phyloP scores from a whole-genome alignment of 1,139 yeast species.

The Eremothecium sinecaudum region DNA sequence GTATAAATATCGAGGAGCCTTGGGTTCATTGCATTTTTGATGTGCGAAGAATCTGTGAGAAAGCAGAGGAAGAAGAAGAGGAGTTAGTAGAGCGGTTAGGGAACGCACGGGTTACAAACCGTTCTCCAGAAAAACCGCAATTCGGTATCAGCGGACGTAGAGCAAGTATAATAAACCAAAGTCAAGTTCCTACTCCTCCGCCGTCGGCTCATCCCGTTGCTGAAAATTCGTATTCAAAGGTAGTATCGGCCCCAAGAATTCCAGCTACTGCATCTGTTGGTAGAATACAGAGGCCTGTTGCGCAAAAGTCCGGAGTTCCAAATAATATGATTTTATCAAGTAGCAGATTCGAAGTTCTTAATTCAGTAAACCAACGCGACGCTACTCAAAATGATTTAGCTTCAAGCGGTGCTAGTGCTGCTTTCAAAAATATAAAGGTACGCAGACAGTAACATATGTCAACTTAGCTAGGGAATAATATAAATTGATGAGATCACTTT shows the following conservation, averaged over 20 bases:
- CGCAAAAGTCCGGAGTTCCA: conserved; percentile 8
- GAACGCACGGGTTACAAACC: not conserved
- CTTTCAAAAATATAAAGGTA: conserved; percentile 24
- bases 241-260: not conserved
- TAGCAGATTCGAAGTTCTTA: conserved; percentile 28
- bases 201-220: not conserved
- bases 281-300: not conserved
- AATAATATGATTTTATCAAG: conserved; percentile 28
- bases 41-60: not conserved
- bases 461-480: no score
- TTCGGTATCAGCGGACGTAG: not conserved
- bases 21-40: conserved; percentile 36
- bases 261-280: not conserved
- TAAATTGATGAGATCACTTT: no score
- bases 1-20: conserved; percentile 29
- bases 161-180: not conserved
- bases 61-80: not conserved
- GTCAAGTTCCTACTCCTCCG: not conserved
- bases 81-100: not conserved
- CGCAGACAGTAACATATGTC: no score
- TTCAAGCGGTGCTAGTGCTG: conserved; percentile 30
- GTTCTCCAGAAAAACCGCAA: not conserved
- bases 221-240: not conserved
- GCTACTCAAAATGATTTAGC: conserved; percentile 16
- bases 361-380: conserved; percentile 15